phyloP scores from a whole-genome alignment of 2,329 filamentous ascomycete genomes.

The Curvularia sp. region DNA sequence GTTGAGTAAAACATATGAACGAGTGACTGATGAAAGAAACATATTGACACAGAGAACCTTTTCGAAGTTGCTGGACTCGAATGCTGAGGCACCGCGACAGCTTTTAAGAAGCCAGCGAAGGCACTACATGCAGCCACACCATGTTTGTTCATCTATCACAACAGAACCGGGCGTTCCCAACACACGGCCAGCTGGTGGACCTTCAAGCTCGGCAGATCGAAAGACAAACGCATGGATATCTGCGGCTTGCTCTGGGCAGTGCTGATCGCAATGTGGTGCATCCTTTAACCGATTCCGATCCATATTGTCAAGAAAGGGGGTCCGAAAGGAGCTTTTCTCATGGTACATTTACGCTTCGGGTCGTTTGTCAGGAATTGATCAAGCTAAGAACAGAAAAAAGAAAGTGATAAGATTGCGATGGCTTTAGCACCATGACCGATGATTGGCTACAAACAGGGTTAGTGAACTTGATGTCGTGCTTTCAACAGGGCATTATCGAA shows the following conservation, averaged over 20 bases:
- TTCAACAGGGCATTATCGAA: neutral
- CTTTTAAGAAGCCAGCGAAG: slow-evolving; percentile 9
- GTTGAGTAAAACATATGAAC: slow-evolving; percentile 10
- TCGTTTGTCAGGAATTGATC: slow-evolving; percentile 2
- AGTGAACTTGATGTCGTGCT: neutral
- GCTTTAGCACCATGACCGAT: neutral
- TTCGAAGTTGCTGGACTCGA: neutral
- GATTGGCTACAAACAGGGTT: neutral
- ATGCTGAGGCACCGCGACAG: neutral
- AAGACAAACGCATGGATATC: slow-evolving; percentile 10
- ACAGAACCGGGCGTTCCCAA: slow-evolving; percentile 6
- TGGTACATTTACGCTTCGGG: slow-evolving; percentile 7
- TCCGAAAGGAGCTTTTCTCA: slow-evolving; percentile 3
- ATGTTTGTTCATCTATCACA: slow-evolving; percentile 6
- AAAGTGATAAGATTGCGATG: slow-evolving; percentile 9
- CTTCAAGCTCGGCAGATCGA: slow-evolving; percentile 8
- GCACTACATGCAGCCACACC: slow-evolving; percentile 1
- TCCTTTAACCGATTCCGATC: slow-evolving; percentile 6
- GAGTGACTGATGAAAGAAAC: slow-evolving; percentile 15
- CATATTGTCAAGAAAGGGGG: slow-evolving; percentile 8
- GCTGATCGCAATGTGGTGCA: slow-evolving; percentile 12
- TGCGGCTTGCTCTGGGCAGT: slow-evolving; percentile 6
- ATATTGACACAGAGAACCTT: slow-evolving; percentile 11
- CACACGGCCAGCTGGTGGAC: slow-evolving; percentile 14
- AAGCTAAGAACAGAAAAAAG: slow-evolving; percentile 11